phyloP scores from a whole-genome alignment of 1,284 basidiomycete species.

The Dichomitus squalens region DNA sequence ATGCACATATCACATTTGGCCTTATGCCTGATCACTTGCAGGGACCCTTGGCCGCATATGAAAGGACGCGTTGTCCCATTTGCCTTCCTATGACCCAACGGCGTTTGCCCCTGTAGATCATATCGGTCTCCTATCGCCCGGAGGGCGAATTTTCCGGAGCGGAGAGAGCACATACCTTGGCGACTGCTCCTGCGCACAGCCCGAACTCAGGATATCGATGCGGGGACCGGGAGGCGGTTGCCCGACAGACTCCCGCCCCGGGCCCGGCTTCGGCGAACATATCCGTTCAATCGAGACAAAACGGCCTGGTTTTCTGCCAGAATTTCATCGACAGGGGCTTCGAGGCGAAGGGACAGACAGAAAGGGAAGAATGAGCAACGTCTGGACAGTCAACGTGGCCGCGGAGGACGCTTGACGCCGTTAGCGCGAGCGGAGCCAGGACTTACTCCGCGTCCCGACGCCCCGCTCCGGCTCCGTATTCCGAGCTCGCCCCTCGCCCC shows the following conservation, averaged over 20 bases:
- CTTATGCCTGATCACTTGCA: slow-evolving; percentile 11
- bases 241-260: slow-evolving; percentile 10
- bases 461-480: not conserved
- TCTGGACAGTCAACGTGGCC: not conserved
- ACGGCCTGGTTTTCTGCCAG: slow-evolving; percentile 2
- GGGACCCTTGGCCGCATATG: slow-evolving; percentile 10
- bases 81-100: slow-evolving; percentile 6
- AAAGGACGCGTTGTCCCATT: slow-evolving; percentile 11
- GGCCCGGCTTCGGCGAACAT: slow-evolving; percentile 1
- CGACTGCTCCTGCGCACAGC: slow-evolving; percentile 18
- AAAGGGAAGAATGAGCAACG: not conserved
- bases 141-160: slow-evolving; percentile 10
- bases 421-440: slow-evolving; percentile 12
- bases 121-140: slow-evolving; percentile 20
- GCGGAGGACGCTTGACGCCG: no score
- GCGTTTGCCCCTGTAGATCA: slow-evolving; percentile 1
- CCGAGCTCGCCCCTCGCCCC: not conserved
- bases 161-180: slow-evolving; percentile 19
- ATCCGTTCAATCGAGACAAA: slow-evolving; percentile 5
- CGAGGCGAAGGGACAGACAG: slow-evolving; percentile 11
- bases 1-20: not conserved
- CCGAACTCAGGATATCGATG: slow-evolving; percentile 20
- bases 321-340: slow-evolving; percentile 11
- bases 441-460: not conserved
- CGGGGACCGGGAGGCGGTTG: slow-evolving; percentile 6